A percentile compares a stretch with the other conserved stretches of the same genome.
These are phyloP conservation scores for Diplosphaera chodatii DNA, from an alignment of 139 green algal species.

Conservation along the genomic window DNA sequence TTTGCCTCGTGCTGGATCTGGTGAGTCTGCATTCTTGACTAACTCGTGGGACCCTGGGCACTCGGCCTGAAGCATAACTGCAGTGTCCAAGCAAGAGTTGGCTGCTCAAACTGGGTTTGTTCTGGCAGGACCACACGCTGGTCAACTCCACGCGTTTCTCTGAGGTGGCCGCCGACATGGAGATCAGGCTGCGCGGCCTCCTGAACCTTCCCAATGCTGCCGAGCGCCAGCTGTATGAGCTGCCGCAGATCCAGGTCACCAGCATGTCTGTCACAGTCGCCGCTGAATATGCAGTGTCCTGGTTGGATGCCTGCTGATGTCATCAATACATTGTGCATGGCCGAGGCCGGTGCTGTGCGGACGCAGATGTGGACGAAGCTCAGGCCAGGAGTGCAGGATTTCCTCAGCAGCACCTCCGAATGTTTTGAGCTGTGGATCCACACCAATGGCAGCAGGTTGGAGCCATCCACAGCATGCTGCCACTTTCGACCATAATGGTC, in stretches of 20 bases:
- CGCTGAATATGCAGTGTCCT: too few species aligned
- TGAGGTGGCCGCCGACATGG: slow-evolving; percentile 14
- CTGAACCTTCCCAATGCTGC: not conserved
- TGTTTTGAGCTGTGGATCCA: slow-evolving; percentile 89
- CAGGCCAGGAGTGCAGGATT: slow-evolving; percentile 62
- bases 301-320: too few species aligned
- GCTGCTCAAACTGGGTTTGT: too few species aligned
- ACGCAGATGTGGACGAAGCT: slow-evolving; percentile 92
- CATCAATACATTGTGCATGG: too few species aligned
- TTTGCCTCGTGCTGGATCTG: slow-evolving; percentile 82
- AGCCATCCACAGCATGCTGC: too few species aligned
- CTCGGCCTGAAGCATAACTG: too few species aligned
- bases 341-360: too few species aligned
- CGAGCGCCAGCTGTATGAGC: slow-evolving; percentile 8
- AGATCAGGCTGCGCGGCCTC: slow-evolving; percentile 1
- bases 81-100: too few species aligned
- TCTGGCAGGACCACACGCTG: slow-evolving; percentile 79
- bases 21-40: not conserved
- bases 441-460: slow-evolving; percentile 83
- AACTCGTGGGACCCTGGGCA: too few species aligned
- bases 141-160: slow-evolving; percentile 69
- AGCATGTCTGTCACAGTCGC: too few species aligned
- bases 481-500: too few species aligned
- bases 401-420: slow-evolving; percentile 42
- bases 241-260: slow-evolving; percentile 12